phyloP scores from a whole-genome alignment of 2,329 filamentous ascomycete species.

The Trichoderma asperellum region DNA sequence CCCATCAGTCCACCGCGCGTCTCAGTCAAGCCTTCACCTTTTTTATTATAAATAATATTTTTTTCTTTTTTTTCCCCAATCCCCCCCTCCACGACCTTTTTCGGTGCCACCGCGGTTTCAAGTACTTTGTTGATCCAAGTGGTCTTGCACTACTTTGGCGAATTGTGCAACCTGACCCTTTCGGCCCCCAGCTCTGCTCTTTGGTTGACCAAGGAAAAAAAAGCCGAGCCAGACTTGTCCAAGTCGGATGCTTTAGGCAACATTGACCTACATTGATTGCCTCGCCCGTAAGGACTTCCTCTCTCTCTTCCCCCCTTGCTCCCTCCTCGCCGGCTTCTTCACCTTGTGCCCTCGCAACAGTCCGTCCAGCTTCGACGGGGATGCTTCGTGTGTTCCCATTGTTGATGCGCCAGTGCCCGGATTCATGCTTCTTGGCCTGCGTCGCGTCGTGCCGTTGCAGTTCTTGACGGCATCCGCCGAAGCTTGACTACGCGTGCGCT shows the following conservation, averaged over 20 bases:
- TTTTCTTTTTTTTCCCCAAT: not conserved
- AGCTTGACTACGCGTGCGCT: constrained; percentile 29
- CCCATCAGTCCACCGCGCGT: constrained; percentile 19
- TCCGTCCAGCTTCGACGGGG: constrained; percentile 16
- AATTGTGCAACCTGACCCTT: constrained; percentile 34
- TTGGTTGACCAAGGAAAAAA: constrained; percentile 33
- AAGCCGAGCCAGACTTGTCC: constrained; percentile 30
- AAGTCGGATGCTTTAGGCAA: constrained; percentile 36
- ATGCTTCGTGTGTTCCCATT: constrained; percentile 25
- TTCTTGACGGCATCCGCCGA: constrained; percentile 17
- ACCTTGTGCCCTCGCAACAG: constrained; percentile 30
- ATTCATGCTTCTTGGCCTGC: constrained; percentile 23
- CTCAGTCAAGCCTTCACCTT: constrained; percentile 11
- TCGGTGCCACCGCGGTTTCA: constrained; percentile 27
- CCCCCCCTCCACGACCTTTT: constrained; percentile 20
- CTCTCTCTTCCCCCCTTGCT: constrained; percentile 31
- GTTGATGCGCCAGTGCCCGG: constrained; percentile 14
- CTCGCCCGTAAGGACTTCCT: constrained; percentile 43
- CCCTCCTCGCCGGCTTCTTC: constrained; percentile 30
- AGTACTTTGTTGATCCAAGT: constrained; percentile 27
- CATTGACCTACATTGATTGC: constrained; percentile 38
- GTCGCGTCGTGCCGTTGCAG: constrained; percentile 29
- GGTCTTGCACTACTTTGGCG: constrained; percentile 30
- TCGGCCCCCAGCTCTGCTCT: constrained; percentile 32
- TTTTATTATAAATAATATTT: not conserved